phyloP scores from a whole-genome alignment of 2,329 filamentous ascomycete genomes.

The Diaporthe citriasiana region DNA sequence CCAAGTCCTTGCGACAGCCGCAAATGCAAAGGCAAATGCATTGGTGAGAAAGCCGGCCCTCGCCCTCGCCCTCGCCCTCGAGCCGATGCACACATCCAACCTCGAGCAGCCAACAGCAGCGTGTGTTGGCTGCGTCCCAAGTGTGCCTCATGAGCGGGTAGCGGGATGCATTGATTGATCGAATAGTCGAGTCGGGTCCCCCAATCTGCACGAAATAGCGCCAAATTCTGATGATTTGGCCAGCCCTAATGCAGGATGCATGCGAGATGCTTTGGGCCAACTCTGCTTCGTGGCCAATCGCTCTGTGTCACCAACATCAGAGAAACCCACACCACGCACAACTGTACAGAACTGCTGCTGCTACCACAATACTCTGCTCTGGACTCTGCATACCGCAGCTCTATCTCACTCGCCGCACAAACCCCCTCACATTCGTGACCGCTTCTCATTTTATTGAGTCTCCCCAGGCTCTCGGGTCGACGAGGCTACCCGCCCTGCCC shows the following conservation, averaged over 20 bases:
- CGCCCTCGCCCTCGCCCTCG: neutral
- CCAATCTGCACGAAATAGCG: conserved; percentile 32
- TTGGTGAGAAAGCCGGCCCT: neutral
- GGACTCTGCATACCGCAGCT: conserved; percentile 2
- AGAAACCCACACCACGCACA: conserved; percentile 1
- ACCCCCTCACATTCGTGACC: neutral
- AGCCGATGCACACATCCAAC: neutral
- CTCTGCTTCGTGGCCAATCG: conserved; percentile 26
- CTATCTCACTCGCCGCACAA: neutral
- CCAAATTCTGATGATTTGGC: conserved; percentile 35
- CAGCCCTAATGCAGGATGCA: conserved; percentile 34
- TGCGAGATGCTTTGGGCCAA: conserved; percentile 33
- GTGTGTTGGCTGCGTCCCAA: conserved; percentile 21
- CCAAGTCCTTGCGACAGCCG: neutral
- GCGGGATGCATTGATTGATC: conserved; percentile 33
- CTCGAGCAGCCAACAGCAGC: conserved; percentile 1
- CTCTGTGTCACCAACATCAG: conserved; percentile 7
- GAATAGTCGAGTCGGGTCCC: conserved; percentile 29
- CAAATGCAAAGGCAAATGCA: neutral
- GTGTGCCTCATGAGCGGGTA: conserved; percentile 30
- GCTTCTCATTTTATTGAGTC: conserved; percentile 12
- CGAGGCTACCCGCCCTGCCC: conserved; percentile 11
- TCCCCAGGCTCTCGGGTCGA: conserved; percentile 11
- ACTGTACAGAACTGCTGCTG: neutral
- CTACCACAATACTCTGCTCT: neutral